Percentiles rank a stretch among this genome's conserved stretches.
phyloP scores from a whole-genome alignment of 257 asterid genomes.

The Plectranthus barbatus region DNA sequence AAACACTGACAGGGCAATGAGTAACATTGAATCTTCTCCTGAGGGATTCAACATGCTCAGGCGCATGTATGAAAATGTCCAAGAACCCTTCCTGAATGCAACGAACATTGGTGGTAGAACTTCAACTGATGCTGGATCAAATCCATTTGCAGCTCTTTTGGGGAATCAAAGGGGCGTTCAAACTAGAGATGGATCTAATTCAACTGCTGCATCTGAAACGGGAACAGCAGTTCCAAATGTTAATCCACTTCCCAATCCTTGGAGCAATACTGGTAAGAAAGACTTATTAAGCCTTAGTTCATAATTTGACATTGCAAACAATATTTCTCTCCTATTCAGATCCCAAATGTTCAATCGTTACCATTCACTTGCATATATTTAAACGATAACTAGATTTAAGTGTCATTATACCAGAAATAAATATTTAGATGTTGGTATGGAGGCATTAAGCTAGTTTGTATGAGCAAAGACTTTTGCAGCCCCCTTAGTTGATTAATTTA shows the following conservation, averaged over 20 bases:
- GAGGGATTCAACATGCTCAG: constrained; percentile 72
- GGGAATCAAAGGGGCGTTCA: constrained; percentile 44
- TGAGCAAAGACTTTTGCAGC: neutral
- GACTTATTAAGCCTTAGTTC: neutral
- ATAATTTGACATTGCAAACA: neutral
- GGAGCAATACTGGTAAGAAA: constrained; percentile 42
- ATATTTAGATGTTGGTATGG: neutral
- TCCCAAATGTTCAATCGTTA: neutral
- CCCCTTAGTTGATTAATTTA: constrained; percentile 1
- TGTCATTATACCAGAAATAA: neutral
- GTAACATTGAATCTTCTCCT: constrained; percentile 65
- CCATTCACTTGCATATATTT: neutral
- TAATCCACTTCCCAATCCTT: constrained; percentile 61
- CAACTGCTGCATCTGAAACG: constrained; percentile 39
- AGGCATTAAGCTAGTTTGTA: neutral
- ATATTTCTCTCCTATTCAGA: neutral
- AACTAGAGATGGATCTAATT: constrained; percentile 33
- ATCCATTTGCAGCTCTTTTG: constrained; percentile 49
- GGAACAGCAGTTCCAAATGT: constrained; percentile 45
- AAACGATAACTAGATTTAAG: neutral
- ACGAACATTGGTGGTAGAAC: constrained; percentile 38
- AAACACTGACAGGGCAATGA: constrained; percentile 59
- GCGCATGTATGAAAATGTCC: constrained; percentile 66
- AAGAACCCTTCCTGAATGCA: constrained; percentile 59
- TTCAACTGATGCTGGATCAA: constrained; percentile 34